Percentiles rank a stretch among this genome's conserved stretches.
Conservation (phyloP, 768 basidiomycete species). For the Psilocybe sp. region DNA sequence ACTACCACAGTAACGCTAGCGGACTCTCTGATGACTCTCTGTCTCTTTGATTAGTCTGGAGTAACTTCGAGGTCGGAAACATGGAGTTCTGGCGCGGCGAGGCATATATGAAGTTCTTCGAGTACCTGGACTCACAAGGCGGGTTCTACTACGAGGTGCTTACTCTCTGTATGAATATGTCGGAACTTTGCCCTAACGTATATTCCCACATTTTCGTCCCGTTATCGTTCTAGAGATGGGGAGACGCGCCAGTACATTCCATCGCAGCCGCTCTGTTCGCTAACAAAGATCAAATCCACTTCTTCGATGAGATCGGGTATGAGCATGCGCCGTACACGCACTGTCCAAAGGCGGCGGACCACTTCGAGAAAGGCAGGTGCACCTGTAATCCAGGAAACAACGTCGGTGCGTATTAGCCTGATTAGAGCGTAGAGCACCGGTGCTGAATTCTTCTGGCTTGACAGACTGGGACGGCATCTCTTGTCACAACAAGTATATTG, state of each 20-base stretch:
- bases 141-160: conserved; percentile 71
- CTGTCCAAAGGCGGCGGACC: conserved; percentile 47
- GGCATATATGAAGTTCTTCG: conserved; percentile 65
- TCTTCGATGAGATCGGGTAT: conserved; percentile 84
- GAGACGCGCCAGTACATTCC: conserved; percentile 85
- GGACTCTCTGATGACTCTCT: not conserved
- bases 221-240: conserved; percentile 62
- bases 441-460: too few relatives aligned
- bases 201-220: not conserved
- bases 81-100: conserved; percentile 65
- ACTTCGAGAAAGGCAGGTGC: conserved; percentile 56
- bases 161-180: conserved; percentile 15
- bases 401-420: conserved; percentile 45
- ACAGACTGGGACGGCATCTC: too few relatives aligned
- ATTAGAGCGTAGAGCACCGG: too few relatives aligned
- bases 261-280: conserved; percentile 78
- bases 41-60: conserved; percentile 42
- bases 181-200: not conserved
- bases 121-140: conserved; percentile 57
- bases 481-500: too few relatives aligned
- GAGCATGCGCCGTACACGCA: conserved; percentile 75
- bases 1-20: not conserved
- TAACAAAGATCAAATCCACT: conserved; percentile 69
- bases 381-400: conserved; percentile 57
- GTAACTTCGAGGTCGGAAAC: conserved; percentile 73